Conservation (phyloP, 805 yeast genomes). For the Nakazawaea sp. region DNA sequence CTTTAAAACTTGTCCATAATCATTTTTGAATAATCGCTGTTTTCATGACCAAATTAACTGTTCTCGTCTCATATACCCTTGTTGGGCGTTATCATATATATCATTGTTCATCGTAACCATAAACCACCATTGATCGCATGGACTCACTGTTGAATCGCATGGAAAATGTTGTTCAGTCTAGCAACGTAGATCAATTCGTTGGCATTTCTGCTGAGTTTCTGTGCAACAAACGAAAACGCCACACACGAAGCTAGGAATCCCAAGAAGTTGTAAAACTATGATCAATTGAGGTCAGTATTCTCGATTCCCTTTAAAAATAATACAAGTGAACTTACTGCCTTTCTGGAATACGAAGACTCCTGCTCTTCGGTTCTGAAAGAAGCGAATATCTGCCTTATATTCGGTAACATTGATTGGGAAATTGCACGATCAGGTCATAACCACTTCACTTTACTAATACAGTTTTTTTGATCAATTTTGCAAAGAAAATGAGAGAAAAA, state of each 20-base stretch:
- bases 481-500: slow-evolving; percentile 16
- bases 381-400: slow-evolving; percentile 70
- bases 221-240: slow-evolving; percentile 74
- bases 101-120: no score
- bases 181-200: slow-evolving; percentile 11
- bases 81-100: no score
- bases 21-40: background rate
- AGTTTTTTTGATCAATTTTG: slow-evolving; percentile 16
- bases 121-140: no score
- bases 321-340: slow-evolving; percentile 41
- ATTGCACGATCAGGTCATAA: no score
- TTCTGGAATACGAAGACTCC: slow-evolving; percentile 67
- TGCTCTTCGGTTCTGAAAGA: slow-evolving; percentile 84
- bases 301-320: no score
- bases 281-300: background rate
- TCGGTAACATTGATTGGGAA: slow-evolving; percentile 62
- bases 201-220: slow-evolving; percentile 26
- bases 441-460: no score
- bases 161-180: slow-evolving; percentile 2
- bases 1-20: background rate
- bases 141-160: slow-evolving; percentile 9
- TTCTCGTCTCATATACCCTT: no score
- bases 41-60: no score
- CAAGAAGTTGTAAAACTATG: slow-evolving; percentile 59
- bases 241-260: slow-evolving; percentile 83